These are phyloP conservation scores for Mycosphaerelloides madeirae DNA, from an alignment of 2,329 filamentous ascomycete genomes.

Conservation along the genomic window DNA sequence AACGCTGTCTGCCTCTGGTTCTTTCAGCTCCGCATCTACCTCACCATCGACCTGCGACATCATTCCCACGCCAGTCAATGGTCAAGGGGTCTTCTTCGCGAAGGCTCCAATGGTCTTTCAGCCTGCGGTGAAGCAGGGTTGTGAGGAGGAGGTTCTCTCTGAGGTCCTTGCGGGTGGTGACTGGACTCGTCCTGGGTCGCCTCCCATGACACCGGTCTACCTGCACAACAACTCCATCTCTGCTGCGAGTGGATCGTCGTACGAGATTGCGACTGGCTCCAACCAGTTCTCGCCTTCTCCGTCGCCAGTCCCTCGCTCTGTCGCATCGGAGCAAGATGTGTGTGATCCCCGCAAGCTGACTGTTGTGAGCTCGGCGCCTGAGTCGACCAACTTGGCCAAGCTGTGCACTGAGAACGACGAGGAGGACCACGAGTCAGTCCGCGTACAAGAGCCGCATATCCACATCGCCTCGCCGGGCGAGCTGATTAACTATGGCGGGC, in stretches of 20 bases:
- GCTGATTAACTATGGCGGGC: slow-evolving; percentile 52
- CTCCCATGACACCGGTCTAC: slow-evolving; percentile 80
- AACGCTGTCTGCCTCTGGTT: slow-evolving; percentile 77
- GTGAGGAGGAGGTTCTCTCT: slow-evolving; percentile 64
- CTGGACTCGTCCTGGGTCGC: slow-evolving; percentile 73
- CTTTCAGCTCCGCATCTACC: slow-evolving; percentile 80
- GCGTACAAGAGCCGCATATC: slow-evolving; percentile 31
- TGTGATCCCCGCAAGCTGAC: slow-evolving; percentile 89
- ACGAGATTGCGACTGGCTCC: slow-evolving; percentile 68
- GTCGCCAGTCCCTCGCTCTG: slow-evolving; percentile 67
- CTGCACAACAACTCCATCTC: slow-evolving; percentile 63
- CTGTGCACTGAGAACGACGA: slow-evolving; percentile 57
- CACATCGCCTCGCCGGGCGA: slow-evolving; percentile 39
- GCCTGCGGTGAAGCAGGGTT: slow-evolving; percentile 64
- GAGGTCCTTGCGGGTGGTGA: slow-evolving; percentile 70
- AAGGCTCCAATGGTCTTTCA: slow-evolving; percentile 41
- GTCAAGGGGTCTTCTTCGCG: slow-evolving; percentile 46
- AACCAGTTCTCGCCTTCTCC: slow-evolving; percentile 68
- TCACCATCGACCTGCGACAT: slow-evolving; percentile 70
- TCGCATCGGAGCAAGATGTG: slow-evolving; percentile 63
- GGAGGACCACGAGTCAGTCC: slow-evolving; percentile 38
- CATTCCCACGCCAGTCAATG: slow-evolving; percentile 75
- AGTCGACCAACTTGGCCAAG: slow-evolving; percentile 62
- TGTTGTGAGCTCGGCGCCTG: slow-evolving; percentile 55
- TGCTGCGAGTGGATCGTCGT: slow-evolving; percentile 49